A percentile compares a stretch with the other conserved stretches of the same genome.
Conservation (phyloP, 2,329 filamentous ascomycete genomes). For the Claviceps purpurea region DNA sequence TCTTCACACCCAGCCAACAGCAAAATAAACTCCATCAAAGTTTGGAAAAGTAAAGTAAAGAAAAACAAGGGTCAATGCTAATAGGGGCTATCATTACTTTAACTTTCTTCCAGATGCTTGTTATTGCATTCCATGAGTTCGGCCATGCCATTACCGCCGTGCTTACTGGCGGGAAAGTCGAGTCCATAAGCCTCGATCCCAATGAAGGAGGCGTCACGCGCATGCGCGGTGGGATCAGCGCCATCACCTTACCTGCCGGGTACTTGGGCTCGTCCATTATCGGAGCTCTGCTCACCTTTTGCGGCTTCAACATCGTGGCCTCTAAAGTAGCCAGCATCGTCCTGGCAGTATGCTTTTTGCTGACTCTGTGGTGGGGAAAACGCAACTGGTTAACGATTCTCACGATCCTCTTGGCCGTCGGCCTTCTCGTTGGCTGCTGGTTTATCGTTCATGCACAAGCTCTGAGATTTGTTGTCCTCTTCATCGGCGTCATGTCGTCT, state of each 20-base stretch:
- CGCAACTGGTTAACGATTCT: slow-evolving; percentile 64
- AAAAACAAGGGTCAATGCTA: neutral
- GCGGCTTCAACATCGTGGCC: slow-evolving; percentile 69
- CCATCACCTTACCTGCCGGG: slow-evolving; percentile 61
- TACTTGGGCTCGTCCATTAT: slow-evolving; percentile 68
- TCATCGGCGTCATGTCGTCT: slow-evolving; percentile 71
- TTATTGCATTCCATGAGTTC: slow-evolving; percentile 74
- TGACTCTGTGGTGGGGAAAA: slow-evolving; percentile 74
- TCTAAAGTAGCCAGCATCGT: slow-evolving; percentile 67
- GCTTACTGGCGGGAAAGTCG: slow-evolving; percentile 59
- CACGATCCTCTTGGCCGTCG: slow-evolving; percentile 57
- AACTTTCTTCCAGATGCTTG: slow-evolving; percentile 47
- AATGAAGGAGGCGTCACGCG: slow-evolving; percentile 67
- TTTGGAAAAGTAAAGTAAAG: too few species aligned
- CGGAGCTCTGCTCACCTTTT: slow-evolving; percentile 64
- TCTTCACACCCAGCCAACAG: neutral
- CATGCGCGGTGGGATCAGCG: slow-evolving; percentile 58
- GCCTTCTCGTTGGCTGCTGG: slow-evolving; percentile 60
- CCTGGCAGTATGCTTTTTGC: slow-evolving; percentile 58
- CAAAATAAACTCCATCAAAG: too few species aligned
- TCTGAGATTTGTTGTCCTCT: slow-evolving; percentile 60
- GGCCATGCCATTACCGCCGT: slow-evolving; percentile 61
- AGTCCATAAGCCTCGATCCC: slow-evolving; percentile 64
- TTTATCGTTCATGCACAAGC: slow-evolving; percentile 67
- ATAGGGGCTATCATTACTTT: neutral